Base-by-base conservation (phyloP, 257 asterid genomes). In the Ballota nigra region DNA sequence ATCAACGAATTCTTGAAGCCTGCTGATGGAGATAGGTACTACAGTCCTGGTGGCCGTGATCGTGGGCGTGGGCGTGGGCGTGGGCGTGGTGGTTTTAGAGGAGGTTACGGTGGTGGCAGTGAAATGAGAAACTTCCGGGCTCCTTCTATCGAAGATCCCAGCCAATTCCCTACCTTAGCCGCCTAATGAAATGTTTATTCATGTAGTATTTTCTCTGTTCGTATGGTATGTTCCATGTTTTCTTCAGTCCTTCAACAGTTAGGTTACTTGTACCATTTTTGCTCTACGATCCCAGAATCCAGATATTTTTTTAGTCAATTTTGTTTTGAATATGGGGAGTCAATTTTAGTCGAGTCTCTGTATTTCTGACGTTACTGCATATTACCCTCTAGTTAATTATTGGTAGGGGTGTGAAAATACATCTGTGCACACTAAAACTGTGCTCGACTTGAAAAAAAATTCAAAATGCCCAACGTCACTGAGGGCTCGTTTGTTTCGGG, bases 1-100 rank as follows among this genome's bases (percentile, higher is more conserved):
- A 93, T 93, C 77, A 91, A 86, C 15, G 97, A 91, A 75, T 93
- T 93, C 79, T 70, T 93, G 86, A 93, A 89, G 86, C 96, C 98
- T 18, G 89, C 86, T 43, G 94, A 93, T 49, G 98, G 97, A 0
- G 92, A 86, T 82, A 82, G 75, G 79, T 79, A 34, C 77, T 73
- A 72, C 68, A 34, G 53, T 47, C 63, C 75, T 40, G 83, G 93
- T 59, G 95, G 96, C 4, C 88, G 90, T 4, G 96, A 3, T 26
- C 29, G 29, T 26, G 29, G 29, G 29, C 29, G n/a, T n/a, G n/a
- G 34, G 3, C 34, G 34, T 29, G 34, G 34, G 2, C 34, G 86
- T 61, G 86, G 86, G 29, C 75, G 96, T 0, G 91, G 86, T 57
- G 86, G 86, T 47, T 68, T 71, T 0, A 72, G 87, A 58, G 85